Evolutionary conservation across 2,329 filamentous ascomycete species (phyloP).

Genomic region (Hymenoscyphus linearis): DNA sequence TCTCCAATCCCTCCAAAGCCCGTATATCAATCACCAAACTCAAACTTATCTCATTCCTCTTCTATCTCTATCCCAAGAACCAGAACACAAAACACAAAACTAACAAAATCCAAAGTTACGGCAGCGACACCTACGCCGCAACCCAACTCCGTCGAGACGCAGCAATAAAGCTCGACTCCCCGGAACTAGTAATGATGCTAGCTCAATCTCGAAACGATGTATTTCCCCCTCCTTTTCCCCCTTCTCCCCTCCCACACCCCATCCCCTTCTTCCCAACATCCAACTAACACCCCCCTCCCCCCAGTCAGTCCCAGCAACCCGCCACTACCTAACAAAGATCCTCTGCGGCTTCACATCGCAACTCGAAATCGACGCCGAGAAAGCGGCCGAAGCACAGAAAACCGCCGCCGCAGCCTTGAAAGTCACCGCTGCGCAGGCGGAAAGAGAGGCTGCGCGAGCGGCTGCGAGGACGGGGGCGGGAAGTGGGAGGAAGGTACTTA

Average conservation of each 20-base stretch:
- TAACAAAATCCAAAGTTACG: slow-evolving; percentile 13
- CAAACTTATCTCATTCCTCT: neutral
- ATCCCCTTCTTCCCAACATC: neutral
- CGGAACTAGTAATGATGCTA: slow-evolving; percentile 55
- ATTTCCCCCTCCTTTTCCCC: slow-evolving; percentile 7
- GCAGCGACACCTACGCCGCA: slow-evolving; percentile 22
- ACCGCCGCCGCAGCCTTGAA: neutral
- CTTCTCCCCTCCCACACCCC: neutral
- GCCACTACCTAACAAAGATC: slow-evolving; percentile 51
- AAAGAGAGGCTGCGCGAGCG: too few relatives aligned
- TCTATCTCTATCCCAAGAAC: neutral
- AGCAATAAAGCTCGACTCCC: slow-evolving; percentile 48
- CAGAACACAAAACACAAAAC: neutral
- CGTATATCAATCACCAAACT: too few relatives aligned
- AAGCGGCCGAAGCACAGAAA: neutral
- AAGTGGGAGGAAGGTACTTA: neutral
- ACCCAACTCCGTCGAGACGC: slow-evolving; percentile 40
- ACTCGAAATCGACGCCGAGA: slow-evolving; percentile 4
- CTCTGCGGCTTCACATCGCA: slow-evolving; percentile 44
- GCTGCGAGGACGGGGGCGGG: neutral
- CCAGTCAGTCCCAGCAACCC: slow-evolving; percentile 51
- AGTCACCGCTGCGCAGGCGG: neutral
- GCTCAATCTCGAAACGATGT: slow-evolving; percentile 51
- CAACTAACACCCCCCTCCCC: neutral
- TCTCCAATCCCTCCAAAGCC: neutral